phyloP scores from a whole-genome alignment of 768 basidiomycete species.

The Lactifluus volemus region DNA sequence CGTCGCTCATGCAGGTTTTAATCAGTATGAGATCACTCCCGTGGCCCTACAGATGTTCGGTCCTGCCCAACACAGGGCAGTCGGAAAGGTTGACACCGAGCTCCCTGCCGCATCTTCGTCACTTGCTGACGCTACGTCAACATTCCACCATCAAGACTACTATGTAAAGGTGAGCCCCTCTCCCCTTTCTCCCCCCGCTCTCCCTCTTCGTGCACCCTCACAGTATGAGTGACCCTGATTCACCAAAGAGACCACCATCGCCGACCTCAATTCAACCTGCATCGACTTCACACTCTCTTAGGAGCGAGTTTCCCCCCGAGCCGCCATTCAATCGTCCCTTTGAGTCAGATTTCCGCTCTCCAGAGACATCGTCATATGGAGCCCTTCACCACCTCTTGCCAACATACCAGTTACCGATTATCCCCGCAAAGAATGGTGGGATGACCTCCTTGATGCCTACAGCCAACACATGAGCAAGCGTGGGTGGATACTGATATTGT shows the following conservation, averaged over 20 bases:
- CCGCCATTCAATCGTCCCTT: slow-evolving; percentile 23
- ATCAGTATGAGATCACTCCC: slow-evolving; percentile 11
- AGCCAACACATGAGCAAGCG: slow-evolving; percentile 36
- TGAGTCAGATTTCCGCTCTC: slow-evolving; percentile 17
- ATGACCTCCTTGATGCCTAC: slow-evolving; percentile 37
- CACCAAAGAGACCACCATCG: slow-evolving; percentile 15
- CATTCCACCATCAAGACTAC: slow-evolving; percentile 12
- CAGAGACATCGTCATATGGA: slow-evolving; percentile 7
- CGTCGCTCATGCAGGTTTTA: background rate
- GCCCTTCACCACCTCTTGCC: slow-evolving; percentile 11
- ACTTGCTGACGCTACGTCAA: background rate
- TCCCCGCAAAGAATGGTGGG: slow-evolving; percentile 39
- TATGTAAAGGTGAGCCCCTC: slow-evolving; percentile 13
- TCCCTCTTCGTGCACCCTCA: background rate
- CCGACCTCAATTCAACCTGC: background rate
- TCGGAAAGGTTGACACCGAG: slow-evolving; percentile 2
- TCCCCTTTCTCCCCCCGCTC: background rate
- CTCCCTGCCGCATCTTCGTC: slow-evolving; percentile 4
- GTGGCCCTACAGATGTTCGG: slow-evolving; percentile 6
- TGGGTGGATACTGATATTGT: slow-evolving; percentile 22
- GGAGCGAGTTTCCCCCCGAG: slow-evolving; percentile 20
- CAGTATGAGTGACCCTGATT: background rate
- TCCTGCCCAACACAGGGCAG: background rate
- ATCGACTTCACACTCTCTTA: slow-evolving; percentile 15
- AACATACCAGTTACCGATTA: slow-evolving; percentile 28